phyloP scores from a whole-genome alignment of 345 rosid species.

The Physaria fendleri region DNA sequence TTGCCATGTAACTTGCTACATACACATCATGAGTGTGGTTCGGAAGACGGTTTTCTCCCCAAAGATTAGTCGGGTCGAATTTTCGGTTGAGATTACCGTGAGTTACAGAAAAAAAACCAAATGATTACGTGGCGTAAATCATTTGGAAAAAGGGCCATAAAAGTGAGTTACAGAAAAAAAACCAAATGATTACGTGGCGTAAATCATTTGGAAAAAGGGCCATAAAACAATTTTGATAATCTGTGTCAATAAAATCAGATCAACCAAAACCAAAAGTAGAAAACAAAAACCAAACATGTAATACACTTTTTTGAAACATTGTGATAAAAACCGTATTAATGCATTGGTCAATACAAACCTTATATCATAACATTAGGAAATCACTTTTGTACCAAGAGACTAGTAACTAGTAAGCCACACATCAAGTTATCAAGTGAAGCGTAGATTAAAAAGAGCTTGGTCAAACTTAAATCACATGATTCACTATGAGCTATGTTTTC shows the following conservation, averaged over 20 bases:
- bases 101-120: not conserved
- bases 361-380: not conserved
- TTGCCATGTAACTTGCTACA: too few species aligned
- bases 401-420: too few species aligned
- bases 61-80: too few species aligned
- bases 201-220: not conserved
- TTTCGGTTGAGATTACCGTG: too few species aligned
- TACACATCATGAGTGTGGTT: too few species aligned
- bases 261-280: slow-evolving; percentile 2
- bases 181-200: not conserved
- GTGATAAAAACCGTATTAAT: slow-evolving; percentile 12
- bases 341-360: not conserved
- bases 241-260: slow-evolving; percentile 5
- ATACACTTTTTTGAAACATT: slow-evolving; percentile 12
- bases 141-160: not conserved
- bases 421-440: not conserved
- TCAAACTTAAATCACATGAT: too few species aligned
- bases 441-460: not conserved
- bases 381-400: not conserved
- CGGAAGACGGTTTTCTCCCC: too few species aligned
- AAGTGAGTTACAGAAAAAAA: too few species aligned
- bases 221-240: not conserved
- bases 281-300: too few species aligned
- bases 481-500: too few species aligned
- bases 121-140: not conserved